phyloP scores from a whole-genome alignment of 805 yeast genomes.

The Starmera amethionina region DNA sequence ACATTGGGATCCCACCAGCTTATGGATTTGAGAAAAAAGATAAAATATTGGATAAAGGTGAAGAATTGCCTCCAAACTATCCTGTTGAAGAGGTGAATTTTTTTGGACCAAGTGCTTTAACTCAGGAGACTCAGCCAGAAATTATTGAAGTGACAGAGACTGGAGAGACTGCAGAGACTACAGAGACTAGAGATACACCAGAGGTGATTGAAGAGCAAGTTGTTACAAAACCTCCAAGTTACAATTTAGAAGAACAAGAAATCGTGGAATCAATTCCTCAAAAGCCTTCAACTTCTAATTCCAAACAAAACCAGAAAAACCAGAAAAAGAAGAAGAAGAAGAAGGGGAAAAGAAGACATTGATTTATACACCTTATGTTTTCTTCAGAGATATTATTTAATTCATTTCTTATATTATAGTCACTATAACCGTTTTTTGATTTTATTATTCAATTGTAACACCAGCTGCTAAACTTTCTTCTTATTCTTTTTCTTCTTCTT shows the following conservation, averaged over 20 bases:
- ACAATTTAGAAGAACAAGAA: constrained; percentile 15
- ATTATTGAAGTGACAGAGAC: neutral
- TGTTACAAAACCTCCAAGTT: constrained; percentile 17
- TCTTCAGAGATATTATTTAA: neutral
- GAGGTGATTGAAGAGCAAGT: constrained; percentile 1
- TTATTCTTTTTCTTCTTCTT: neutral
- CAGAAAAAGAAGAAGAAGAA: constrained; percentile 7
- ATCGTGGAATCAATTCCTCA: neutral
- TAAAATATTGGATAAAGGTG: constrained; percentile 58
- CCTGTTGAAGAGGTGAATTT: constrained; percentile 55
- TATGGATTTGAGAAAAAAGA: constrained; percentile 37
- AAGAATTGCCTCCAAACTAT: constrained; percentile 61
- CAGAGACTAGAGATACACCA: neutral
- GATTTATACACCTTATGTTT: neutral
- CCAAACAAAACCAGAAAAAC: constrained; percentile 2
- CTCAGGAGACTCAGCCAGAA: constrained; percentile 1
- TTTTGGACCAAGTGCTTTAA: constrained; percentile 35
- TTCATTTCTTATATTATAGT: neutral
- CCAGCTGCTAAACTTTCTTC: neutral
- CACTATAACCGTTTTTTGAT: neutral
- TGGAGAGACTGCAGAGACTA: neutral
- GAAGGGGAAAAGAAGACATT: constrained; percentile 8
- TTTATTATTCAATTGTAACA: neutral
- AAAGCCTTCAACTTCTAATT: constrained; percentile 1
- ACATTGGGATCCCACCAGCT: constrained; percentile 35